Conservation (phyloP, 306 rosid species). For the Amphicarpaea edgeworthii region DNA sequence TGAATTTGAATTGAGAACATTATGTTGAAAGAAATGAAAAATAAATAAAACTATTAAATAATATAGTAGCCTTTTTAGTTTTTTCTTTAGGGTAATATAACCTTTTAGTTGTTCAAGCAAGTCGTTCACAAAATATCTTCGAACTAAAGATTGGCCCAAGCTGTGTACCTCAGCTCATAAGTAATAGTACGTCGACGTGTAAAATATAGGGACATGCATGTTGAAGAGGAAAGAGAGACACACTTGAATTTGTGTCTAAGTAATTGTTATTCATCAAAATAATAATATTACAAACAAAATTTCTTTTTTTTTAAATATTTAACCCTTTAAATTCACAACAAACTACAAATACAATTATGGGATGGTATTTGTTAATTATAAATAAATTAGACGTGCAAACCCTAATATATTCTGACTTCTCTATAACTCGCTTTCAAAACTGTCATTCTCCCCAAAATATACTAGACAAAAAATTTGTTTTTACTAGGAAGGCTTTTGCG, state of each 20-base stretch:
- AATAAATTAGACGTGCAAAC: neutral
- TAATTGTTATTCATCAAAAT: neutral
- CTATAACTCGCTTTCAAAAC: neutral
- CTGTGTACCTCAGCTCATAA: neutral
- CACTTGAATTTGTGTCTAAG: neutral
- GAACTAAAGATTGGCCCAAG: neutral
- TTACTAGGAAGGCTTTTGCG: neutral
- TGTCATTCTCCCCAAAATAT: neutral
- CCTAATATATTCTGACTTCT: neutral
- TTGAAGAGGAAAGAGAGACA: neutral
- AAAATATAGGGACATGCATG: neutral
- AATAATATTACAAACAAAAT: neutral
- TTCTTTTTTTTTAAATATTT: neutral
- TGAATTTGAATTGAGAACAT: no score
- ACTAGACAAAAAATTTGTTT: constrained; percentile 10
- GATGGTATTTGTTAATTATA: neutral
- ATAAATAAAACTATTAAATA: neutral
- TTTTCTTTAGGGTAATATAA: no score
- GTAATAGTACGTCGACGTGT: neutral
- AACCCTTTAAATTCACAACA: neutral
- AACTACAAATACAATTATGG: neutral
- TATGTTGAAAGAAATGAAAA: neutral
- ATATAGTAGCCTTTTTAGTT: neutral
- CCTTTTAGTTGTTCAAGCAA: neutral
- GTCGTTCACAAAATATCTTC: neutral